These are phyloP conservation scores for Coemansia biformis DNA, from an alignment of 192 early-diverging fungal species.

Conservation along the genomic window DNA sequence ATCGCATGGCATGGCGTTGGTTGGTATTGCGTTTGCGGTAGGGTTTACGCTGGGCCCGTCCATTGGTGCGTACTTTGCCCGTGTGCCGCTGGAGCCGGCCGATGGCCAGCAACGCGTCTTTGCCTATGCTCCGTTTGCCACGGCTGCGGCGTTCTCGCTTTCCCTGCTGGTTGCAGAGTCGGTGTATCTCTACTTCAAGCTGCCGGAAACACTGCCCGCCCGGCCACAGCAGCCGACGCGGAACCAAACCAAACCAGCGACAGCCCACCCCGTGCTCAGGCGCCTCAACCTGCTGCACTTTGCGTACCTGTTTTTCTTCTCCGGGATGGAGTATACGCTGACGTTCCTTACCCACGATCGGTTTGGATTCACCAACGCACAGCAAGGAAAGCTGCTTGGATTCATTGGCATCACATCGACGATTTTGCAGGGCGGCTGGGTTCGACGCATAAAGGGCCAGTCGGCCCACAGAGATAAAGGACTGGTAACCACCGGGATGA, in stretches of 20 bases:
- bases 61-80: slow-evolving; percentile 71
- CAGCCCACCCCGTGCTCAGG: slow-evolving; percentile 9
- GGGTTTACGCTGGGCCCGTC: slow-evolving; percentile 95
- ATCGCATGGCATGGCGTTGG: slow-evolving; percentile 80
- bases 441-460: slow-evolving; percentile 67
- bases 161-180: slow-evolving; percentile 77
- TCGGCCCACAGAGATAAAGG: slow-evolving; percentile 29
- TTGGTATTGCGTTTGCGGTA: slow-evolving; percentile 94
- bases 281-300: slow-evolving; percentile 74
- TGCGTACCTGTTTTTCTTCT: slow-evolving; percentile 85
- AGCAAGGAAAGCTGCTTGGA: slow-evolving; percentile 84
- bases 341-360: slow-evolving; percentile 94
- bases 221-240: not conserved
- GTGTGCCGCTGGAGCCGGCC: slow-evolving; percentile 12
- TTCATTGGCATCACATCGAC: slow-evolving; percentile 85
- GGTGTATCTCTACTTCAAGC: slow-evolving; percentile 60
- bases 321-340: slow-evolving; percentile 98
- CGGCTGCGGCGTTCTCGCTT: slow-evolving; percentile 82
- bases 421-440: slow-evolving; percentile 89
- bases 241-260: not conserved
- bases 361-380: slow-evolving; percentile 76
- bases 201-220: slow-evolving; percentile 71
- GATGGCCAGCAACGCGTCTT: not conserved
- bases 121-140: slow-evolving; percentile 67
- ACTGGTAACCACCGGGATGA: slow-evolving; percentile 48